Conservation (phyloP, 345 rosid genomes). For the Hibiscus trionum region DNA sequence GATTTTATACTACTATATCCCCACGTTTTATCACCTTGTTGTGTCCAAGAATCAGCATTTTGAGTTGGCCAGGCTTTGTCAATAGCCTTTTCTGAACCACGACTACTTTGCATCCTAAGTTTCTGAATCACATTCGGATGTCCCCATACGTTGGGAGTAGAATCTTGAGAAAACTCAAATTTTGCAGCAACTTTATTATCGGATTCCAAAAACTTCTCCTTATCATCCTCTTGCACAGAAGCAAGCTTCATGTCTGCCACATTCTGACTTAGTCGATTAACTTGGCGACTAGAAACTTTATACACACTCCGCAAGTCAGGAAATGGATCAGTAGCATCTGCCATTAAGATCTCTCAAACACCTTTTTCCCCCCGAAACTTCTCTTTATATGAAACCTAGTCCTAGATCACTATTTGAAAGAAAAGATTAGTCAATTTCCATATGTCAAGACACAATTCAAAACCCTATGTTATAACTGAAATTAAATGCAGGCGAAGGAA, state of each 20-base stretch:
- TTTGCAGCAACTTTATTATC: conserved; percentile 20
- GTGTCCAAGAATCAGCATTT: conserved; percentile 3
- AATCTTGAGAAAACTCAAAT: conserved; percentile 18
- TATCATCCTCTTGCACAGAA: conserved; percentile 12
- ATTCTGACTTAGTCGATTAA: conserved; percentile 22
- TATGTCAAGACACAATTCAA: neutral
- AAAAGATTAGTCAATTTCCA: neutral
- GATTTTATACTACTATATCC: neutral
- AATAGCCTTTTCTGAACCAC: conserved; percentile 12
- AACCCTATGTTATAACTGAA: neutral
- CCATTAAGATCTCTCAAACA: conserved; percentile 8
- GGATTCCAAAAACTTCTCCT: conserved; percentile 21
- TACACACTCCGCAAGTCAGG: conserved; percentile 15
- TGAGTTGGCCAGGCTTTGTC: conserved; percentile 17
- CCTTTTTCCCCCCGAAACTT: neutral
- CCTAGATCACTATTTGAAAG: neutral
- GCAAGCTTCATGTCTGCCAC: conserved; percentile 15
- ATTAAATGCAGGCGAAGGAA: neutral
- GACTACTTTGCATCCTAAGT: conserved; percentile 12
- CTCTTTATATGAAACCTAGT: neutral
- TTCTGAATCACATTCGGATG: conserved; percentile 7
- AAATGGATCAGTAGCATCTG: conserved; percentile 5
- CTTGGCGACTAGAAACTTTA: neutral
- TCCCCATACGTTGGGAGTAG: conserved; percentile 9
- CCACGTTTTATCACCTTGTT: conserved; percentile 10